Evolutionary conservation across 345 rosid genomes (phyloP).

Genomic region (Pugionium dolabratum): DNA sequence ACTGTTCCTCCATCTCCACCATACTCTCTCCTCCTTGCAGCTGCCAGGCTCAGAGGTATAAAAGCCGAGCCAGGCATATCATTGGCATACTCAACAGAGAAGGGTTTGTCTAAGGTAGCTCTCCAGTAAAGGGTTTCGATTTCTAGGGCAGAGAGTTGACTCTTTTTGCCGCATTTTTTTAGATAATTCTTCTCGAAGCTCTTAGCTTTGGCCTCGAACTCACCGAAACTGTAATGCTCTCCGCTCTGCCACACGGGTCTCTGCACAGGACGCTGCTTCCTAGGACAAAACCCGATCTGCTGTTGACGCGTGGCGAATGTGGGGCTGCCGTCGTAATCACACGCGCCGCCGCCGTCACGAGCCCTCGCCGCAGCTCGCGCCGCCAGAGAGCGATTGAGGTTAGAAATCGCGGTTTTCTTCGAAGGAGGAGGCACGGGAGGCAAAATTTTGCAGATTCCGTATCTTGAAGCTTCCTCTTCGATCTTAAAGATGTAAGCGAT

Average conservation of each 20-base stretch:
- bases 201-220: conserved; percentile 88
- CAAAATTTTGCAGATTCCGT: conserved; percentile 96
- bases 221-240: conserved; percentile 72
- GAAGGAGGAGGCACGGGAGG: conserved; percentile 78
- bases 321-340: conserved; percentile 52
- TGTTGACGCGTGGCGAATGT: conserved; percentile 98
- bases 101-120: conserved; percentile 89
- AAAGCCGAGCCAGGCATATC: conserved; percentile 99
- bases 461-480: conserved; percentile 89
- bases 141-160: conserved; percentile 54
- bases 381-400: conserved; percentile 82
- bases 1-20: conserved; percentile 68
- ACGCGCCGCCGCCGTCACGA: conserved; percentile 25
- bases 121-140: conserved; percentile 96
- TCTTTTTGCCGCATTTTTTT: conserved; percentile 62
- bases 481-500: conserved; percentile 97
- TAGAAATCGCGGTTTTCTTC: conserved; percentile 63
- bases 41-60: conserved; percentile 43
- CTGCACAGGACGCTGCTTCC: conserved; percentile 85
- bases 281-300: conserved; percentile 99
- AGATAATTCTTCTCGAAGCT: conserved; percentile 66
- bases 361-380: conserved; percentile 51
- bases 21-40: conserved; percentile 52
- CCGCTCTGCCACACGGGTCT: conserved; percentile 99
- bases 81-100: conserved; percentile 90